phyloP scores from a whole-genome alignment of 106 monocot species.

The Xerophyta viscosa region DNA sequence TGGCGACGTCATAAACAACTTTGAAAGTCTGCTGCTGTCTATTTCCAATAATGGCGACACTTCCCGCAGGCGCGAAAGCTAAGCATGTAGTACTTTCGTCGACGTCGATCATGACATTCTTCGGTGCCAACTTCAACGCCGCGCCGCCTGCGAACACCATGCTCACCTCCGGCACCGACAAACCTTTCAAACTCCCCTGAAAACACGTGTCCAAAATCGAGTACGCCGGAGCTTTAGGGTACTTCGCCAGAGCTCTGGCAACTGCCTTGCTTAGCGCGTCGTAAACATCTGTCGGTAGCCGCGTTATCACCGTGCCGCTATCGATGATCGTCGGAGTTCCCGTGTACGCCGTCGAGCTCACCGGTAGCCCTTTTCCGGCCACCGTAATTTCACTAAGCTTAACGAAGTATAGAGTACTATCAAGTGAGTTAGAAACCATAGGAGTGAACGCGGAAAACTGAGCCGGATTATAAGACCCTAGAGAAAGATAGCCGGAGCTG shows the following conservation, averaged over 20 bases:
- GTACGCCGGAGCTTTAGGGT: slow-evolving; percentile 29
- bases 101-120: slow-evolving; percentile 50
- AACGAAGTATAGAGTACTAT: slow-evolving; percentile 48
- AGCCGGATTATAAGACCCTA: slow-evolving; percentile 19
- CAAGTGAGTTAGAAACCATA: slow-evolving; percentile 27
- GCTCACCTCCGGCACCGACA: slow-evolving; percentile 41
- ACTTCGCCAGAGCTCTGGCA: slow-evolving; percentile 14
- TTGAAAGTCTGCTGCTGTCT: slow-evolving; percentile 65
- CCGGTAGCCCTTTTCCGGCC: slow-evolving; percentile 11
- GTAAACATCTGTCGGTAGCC: slow-evolving; percentile 46
- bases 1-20: slow-evolving; percentile 46
- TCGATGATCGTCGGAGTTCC: slow-evolving; percentile 56
- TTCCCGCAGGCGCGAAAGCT: slow-evolving; percentile 37
- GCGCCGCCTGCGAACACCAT: slow-evolving; percentile 57
- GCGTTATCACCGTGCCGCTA: slow-evolving; percentile 64
- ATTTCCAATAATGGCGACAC: slow-evolving; percentile 53
- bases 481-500: slow-evolving; percentile 44
- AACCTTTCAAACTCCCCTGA: slow-evolving; percentile 21
- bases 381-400: slow-evolving; percentile 27
- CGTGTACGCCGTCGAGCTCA: slow-evolving; percentile 23
- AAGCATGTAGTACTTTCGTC: slow-evolving; percentile 39
- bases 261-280: slow-evolving; percentile 40
- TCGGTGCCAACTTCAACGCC: slow-evolving; percentile 27
- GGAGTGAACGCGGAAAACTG: slow-evolving; percentile 39
- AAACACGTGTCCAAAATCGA: slow-evolving; percentile 67